Conservation (phyloP, 2,329 filamentous ascomycete species). For the Diaporthe vexans region DNA sequence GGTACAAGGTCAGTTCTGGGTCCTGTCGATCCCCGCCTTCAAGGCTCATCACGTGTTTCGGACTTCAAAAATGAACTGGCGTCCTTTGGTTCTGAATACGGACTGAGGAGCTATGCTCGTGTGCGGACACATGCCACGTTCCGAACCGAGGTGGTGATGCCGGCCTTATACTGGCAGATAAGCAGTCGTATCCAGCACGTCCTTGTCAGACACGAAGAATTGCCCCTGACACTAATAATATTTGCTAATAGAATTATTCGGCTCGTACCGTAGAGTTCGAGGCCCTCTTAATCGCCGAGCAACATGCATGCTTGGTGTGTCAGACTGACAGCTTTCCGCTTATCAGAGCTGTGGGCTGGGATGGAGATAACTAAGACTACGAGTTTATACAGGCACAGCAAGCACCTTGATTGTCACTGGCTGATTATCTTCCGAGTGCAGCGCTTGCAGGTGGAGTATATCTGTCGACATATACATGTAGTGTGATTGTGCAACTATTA, state of each 20-base stretch:
- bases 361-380: not conserved
- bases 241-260: not conserved
- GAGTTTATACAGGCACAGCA: not conserved
- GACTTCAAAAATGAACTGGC: not conserved
- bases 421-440: not conserved
- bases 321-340: conserved; percentile 1
- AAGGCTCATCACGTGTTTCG: too few species aligned
- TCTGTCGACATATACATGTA: conserved; percentile 2
- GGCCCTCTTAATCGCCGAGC: not conserved
- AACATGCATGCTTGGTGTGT: not conserved
- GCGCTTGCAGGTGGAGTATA: conserved; percentile 2
- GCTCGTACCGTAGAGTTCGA: conserved; percentile 9
- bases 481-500: conserved; percentile 8
- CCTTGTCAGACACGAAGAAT: not conserved
- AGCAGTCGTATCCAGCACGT: not conserved
- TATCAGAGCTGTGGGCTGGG: not conserved
- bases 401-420: not conserved
- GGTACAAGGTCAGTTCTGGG: not conserved
- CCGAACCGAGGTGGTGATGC: not conserved
- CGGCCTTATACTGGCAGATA: not conserved
- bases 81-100: not conserved
- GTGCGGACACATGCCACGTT: too few species aligned
- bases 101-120: not conserved
- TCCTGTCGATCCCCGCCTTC: not conserved
- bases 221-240: not conserved